Conservation (phyloP, 331 rosid genomes). For the Saraca asoca region DNA sequence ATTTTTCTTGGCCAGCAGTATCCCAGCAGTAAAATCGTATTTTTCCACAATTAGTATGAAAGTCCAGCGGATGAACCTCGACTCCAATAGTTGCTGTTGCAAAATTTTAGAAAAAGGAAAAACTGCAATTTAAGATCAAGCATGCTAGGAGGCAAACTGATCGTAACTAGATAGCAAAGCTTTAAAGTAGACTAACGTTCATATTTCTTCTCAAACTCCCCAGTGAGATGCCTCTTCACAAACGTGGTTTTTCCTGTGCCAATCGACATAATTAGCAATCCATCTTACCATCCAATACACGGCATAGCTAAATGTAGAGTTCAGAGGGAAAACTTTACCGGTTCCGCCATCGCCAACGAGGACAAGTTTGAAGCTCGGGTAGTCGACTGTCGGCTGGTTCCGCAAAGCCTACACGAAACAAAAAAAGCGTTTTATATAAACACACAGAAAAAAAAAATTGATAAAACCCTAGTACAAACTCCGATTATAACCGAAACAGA, state of each 20-base stretch:
- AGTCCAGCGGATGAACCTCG: conserved; percentile 76
- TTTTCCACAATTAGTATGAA: conserved; percentile 60
- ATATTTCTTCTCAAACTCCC: conserved; percentile 76
- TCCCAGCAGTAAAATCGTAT: conserved; percentile 77
- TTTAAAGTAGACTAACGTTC: conserved; percentile 46
- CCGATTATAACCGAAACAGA: not conserved
- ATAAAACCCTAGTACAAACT: conserved; percentile 22
- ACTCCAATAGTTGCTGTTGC: conserved; percentile 71
- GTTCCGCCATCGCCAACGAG: conserved; percentile 79
- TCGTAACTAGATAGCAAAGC: not conserved
- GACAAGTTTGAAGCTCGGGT: conserved; percentile 73
- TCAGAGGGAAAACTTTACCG: conserved; percentile 29
- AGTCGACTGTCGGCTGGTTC: conserved; percentile 55
- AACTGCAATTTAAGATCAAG: not conserved
- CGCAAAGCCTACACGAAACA: conserved; percentile 51
- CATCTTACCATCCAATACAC: too few species aligned
- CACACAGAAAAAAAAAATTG: not conserved
- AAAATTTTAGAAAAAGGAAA: not conserved
- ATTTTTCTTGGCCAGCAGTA: conserved; percentile 80
- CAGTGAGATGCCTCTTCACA: conserved; percentile 69
- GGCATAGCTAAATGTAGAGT: not conserved
- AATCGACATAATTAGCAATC: not conserved
- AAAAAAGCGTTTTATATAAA: not conserved
- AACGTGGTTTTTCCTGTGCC: conserved; percentile 67
- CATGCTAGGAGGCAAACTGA: not conserved